Percentiles rank a stretch among this genome's conserved stretches.
Evolutionary conservation across 2,329 filamentous ascomycete genomes (phyloP).

Genomic region (Diaporthe citriasiana): DNA sequence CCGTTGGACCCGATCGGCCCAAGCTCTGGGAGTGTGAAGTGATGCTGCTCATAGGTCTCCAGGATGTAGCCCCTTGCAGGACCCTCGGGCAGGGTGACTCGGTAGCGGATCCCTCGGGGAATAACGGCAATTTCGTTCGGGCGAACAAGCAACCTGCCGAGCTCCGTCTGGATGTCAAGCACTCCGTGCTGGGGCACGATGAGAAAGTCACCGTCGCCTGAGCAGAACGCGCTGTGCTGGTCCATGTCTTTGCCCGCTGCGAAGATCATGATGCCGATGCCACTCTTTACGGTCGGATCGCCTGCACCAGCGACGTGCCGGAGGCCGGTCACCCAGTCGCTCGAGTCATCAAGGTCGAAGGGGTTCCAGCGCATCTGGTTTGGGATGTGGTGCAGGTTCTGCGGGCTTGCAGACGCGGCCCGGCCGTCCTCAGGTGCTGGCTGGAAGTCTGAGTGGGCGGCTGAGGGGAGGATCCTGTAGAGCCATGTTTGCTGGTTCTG

Average conservation of each 20-base stretch:
- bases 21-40: slow-evolving; percentile 79
- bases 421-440: slow-evolving; percentile 52
- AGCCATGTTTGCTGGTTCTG: slow-evolving; percentile 81
- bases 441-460: slow-evolving; percentile 70
- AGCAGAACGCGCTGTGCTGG: slow-evolving; percentile 82
- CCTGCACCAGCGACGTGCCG: slow-evolving; percentile 84
- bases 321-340: slow-evolving; percentile 69
- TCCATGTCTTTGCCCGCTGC: slow-evolving; percentile 84
- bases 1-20: slow-evolving; percentile 82
- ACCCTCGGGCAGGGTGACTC: slow-evolving; percentile 73
- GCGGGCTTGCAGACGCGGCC: slow-evolving; percentile 27
- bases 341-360: slow-evolving; percentile 74
- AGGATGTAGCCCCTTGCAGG: slow-evolving; percentile 80
- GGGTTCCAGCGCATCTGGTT: slow-evolving; percentile 86
- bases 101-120: slow-evolving; percentile 80
- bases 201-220: slow-evolving; percentile 83
- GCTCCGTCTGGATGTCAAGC: slow-evolving; percentile 82
- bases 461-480: slow-evolving; percentile 77
- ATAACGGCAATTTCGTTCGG: slow-evolving; percentile 85
- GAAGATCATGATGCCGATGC: slow-evolving; percentile 85
- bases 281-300: slow-evolving; percentile 84
- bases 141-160: slow-evolving; percentile 80
- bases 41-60: slow-evolving; percentile 77
- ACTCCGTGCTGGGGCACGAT: slow-evolving; percentile 82
- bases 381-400: slow-evolving; percentile 78